These are phyloP conservation scores for Cicer cuneatum DNA, from an alignment of 306 rosid species.

Conservation along the genomic window DNA sequence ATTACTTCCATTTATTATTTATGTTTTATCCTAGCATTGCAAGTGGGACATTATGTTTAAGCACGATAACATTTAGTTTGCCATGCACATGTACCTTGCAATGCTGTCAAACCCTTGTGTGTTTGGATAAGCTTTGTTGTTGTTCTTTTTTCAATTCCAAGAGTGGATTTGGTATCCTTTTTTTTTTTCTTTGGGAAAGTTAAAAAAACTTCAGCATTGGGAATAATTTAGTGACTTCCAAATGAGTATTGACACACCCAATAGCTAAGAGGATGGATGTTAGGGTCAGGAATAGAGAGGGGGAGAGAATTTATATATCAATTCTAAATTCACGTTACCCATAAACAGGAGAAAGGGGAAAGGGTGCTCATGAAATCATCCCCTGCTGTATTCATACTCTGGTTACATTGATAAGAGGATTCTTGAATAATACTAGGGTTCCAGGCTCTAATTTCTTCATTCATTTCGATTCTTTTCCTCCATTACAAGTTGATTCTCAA, in stretches of 20 bases:
- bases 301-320: neutral
- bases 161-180: neutral
- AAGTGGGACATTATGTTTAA: neutral
- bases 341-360: neutral
- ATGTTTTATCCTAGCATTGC: conserved; percentile 19
- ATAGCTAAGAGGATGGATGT: neutral
- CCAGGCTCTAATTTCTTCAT: neutral
- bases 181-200: neutral
- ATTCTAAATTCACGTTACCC: neutral
- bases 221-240: conserved; percentile 20
- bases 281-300: neutral
- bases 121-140: neutral
- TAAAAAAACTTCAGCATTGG: neutral
- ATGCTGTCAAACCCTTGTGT: conserved; percentile 32
- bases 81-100: neutral
- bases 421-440: neutral
- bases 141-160: conserved; percentile 30
- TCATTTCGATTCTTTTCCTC: neutral
- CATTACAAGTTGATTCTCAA: neutral
- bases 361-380: neutral
- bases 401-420: neutral
- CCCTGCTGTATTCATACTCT: neutral
- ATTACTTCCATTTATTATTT: neutral
- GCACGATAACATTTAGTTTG: conserved; percentile 11
- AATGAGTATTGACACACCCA: neutral